phyloP scores from a whole-genome alignment of 257 asterid genomes.

The Solanum chiquidenum region DNA sequence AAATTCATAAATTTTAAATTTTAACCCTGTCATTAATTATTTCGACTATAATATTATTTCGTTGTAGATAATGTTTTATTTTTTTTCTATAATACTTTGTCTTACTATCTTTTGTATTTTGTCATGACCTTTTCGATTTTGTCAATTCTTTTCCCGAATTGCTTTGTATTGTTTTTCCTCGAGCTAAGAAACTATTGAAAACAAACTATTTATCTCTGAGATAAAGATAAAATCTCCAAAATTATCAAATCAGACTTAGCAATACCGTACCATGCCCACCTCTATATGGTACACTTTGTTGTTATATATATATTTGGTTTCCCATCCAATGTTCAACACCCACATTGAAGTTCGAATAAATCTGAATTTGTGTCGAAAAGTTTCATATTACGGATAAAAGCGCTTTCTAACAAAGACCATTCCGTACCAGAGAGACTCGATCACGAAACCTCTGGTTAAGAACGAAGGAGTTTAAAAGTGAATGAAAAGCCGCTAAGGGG shows the following conservation, averaged over 20 bases:
- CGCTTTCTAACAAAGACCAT: no score
- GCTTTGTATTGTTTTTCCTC: not conserved
- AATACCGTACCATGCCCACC: not conserved
- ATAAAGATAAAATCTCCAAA: not conserved
- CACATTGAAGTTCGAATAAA: not conserved
- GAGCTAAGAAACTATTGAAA: not conserved
- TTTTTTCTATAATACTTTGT: no score
- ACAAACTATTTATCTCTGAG: not conserved
- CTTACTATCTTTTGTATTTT: not conserved
- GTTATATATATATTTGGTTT: no score
- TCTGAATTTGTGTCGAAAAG: rapidly evolving
- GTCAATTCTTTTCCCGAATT: not conserved
- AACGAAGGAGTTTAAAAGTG: not conserved
- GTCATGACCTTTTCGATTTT: no score
- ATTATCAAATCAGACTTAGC: not conserved
- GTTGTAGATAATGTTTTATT: not conserved
- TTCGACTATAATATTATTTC: not conserved
- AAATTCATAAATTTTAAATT: no score
- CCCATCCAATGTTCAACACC: rapidly evolving
- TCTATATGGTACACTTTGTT: not conserved
- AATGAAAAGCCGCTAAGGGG: not conserved
- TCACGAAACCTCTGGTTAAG: no score
- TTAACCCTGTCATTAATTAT: not conserved
- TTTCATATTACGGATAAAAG: rapidly evolving
- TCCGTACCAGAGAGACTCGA: not conserved